Percentiles rank a stretch among this genome's conserved stretches.
Evolutionary conservation across 305 asterid species (phyloP).

Genomic region (Solanum hybrid): DNA sequence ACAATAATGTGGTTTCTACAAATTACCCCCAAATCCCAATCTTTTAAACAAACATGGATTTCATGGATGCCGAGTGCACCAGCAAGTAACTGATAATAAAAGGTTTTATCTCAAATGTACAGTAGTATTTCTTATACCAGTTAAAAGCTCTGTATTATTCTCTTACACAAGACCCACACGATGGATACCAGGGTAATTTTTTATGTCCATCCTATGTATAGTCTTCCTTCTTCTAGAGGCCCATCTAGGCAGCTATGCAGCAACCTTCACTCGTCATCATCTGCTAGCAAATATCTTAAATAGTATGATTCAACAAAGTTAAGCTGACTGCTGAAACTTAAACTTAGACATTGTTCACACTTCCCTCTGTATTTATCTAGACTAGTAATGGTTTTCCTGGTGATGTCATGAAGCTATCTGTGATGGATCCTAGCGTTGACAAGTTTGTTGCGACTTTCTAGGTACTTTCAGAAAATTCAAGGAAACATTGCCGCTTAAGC

Average conservation of each 20-base stretch:
- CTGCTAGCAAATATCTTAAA: not conserved
- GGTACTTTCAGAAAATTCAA: constrained; percentile 91
- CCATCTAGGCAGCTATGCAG: not conserved
- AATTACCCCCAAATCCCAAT: not conserved
- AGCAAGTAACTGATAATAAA: not conserved
- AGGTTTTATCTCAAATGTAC: not conserved
- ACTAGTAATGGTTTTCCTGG: not conserved
- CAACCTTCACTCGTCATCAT: not conserved
- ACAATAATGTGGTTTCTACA: not conserved
- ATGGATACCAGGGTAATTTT: not conserved
- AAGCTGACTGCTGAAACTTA: not conserved
- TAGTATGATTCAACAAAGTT: not conserved
- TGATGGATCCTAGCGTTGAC: not conserved
- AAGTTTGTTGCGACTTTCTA: constrained; percentile 23
- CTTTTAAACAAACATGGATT: not conserved
- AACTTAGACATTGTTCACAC: not conserved
- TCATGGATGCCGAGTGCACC: not conserved
- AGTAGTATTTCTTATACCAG: not conserved
- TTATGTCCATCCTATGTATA: not conserved
- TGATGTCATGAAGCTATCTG: not conserved
- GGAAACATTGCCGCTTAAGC: constrained; percentile 55
- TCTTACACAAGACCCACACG: not conserved
- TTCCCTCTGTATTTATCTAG: not conserved
- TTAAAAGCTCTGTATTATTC: not conserved
- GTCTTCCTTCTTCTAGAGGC: not conserved